Evolutionary conservation across 2,329 filamentous ascomycete genomes (phyloP).

Genomic region (Ceratocystis colombiana): DNA sequence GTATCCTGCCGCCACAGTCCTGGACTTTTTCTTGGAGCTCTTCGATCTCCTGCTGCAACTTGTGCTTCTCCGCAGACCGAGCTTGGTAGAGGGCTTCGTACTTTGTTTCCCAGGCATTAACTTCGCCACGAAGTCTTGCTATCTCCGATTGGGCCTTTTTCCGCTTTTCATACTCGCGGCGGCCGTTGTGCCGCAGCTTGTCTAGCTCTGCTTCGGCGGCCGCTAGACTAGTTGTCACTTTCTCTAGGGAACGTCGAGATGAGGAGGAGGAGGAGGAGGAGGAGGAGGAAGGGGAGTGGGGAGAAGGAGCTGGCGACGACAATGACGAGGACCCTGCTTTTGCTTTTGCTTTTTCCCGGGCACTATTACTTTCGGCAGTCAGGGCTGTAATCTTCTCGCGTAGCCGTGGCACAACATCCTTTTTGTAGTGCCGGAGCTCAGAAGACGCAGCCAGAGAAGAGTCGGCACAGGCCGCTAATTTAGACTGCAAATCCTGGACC

Average conservation of each 20-base stretch:
- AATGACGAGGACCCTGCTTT: neutral
- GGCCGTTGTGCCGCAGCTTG: neutral
- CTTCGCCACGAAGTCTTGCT: neutral
- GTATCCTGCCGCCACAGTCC: constrained; percentile 22
- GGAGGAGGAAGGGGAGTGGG: neutral
- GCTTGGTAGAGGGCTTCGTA: constrained; percentile 26
- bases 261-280: neutral
- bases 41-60: constrained; percentile 11
- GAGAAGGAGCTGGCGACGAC: neutral
- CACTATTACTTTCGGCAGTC: neutral
- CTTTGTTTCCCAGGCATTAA: constrained; percentile 24
- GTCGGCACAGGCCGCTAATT: neutral
- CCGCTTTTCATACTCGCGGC: neutral
- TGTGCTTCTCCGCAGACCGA: constrained; percentile 24
- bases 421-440: constrained; percentile 4
- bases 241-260: neutral
- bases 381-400: constrained; percentile 13
- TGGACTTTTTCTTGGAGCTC: constrained; percentile 25
- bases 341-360: neutral
- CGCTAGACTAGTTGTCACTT: neutral
- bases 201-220: neutral
- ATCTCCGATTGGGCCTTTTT: constrained; percentile 1
- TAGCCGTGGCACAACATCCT: constrained; percentile 6
- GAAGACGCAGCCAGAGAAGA: neutral
- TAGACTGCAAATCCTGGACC: neutral